Evolutionary conservation across 1,284 basidiomycete genomes (phyloP).

Genomic region (Phenoliferia sp.): DNA sequence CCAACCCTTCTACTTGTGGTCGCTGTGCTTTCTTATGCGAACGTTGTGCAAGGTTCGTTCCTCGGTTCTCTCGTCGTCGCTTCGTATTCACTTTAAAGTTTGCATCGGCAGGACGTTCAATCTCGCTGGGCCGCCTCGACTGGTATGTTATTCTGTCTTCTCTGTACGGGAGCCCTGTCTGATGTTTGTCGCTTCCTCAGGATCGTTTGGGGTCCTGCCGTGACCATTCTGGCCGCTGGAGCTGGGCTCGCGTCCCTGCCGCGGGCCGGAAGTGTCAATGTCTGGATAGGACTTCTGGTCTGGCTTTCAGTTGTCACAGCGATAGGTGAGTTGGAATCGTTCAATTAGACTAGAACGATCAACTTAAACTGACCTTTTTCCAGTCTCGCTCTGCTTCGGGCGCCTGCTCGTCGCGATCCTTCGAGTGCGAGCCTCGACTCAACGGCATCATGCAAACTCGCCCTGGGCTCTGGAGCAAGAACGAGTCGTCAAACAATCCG

Average conservation of each 20-base stretch:
- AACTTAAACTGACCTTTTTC: neutral
- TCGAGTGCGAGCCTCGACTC: conserved; percentile 17
- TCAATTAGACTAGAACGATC: rapidly evolving
- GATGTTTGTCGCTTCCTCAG: neutral
- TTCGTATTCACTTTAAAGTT: neutral
- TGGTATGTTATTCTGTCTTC: neutral
- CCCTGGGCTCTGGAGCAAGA: conserved; percentile 12
- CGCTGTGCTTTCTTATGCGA: conserved; percentile 17
- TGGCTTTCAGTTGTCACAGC: conserved; percentile 14
- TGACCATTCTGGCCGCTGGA: conserved; percentile 10
- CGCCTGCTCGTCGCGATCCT: conserved; percentile 29
- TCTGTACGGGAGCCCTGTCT: neutral
- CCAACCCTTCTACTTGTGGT: conserved; percentile 26
- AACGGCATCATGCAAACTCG: conserved; percentile 2
- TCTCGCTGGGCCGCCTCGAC: conserved; percentile 17
- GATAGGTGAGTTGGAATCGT: conserved; percentile 2
- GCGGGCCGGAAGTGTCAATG: neutral
- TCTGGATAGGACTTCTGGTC: conserved; percentile 16
- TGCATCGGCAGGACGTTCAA: conserved; percentile 11
- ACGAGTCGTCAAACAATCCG: neutral
- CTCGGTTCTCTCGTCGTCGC: neutral
- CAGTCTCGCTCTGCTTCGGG: conserved; percentile 23
- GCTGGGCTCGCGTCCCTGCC: conserved; percentile 12
- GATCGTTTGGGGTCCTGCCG: conserved; percentile 24
- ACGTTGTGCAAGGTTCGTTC: conserved; percentile 16